A percentile compares a stretch with the other conserved stretches of the same genome.
Conservation (phyloP, 768 basidiomycete species). For the Boletus reticuloceps region DNA sequence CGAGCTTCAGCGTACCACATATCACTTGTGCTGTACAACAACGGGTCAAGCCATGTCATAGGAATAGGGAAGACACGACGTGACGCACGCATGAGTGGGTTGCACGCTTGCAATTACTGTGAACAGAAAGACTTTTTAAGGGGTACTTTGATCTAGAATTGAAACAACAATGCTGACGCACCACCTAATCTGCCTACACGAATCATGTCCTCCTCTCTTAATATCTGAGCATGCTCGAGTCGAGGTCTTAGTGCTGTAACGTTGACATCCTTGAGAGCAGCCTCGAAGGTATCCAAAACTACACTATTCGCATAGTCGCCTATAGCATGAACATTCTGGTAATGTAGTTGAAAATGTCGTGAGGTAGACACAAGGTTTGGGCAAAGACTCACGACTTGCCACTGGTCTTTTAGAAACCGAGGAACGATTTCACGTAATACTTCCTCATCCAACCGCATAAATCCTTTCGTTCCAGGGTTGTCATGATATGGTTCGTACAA, state of each 20-base stretch:
- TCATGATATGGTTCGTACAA: constrained; percentile 52
- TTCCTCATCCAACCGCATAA: constrained; percentile 67
- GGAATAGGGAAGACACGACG: background rate
- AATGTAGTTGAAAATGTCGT: background rate
- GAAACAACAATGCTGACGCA: constrained; percentile 25
- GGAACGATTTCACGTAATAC: constrained; percentile 62
- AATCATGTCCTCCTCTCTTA: constrained; percentile 65
- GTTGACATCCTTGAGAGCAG: constrained; percentile 55
- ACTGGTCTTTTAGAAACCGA: constrained; percentile 72
- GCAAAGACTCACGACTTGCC: constrained; percentile 76
- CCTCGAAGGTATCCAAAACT: constrained; percentile 81
- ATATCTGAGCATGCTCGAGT: constrained; percentile 89
- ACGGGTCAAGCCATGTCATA: background rate
- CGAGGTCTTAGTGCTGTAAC: constrained; percentile 70
- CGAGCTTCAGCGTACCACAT: constrained; percentile 90
- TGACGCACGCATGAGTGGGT: constrained; percentile 78
- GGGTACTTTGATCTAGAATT: background rate
- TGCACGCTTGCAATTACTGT: constrained; percentile 88
- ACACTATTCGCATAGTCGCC: constrained; percentile 86
- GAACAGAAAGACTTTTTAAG: background rate
- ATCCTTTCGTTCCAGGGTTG: constrained; percentile 70
- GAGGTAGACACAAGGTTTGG: background rate
- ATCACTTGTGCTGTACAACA: constrained; percentile 58
- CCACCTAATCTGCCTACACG: constrained; percentile 80
- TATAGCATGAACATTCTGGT: constrained; percentile 78